Evolutionary conservation across 441 rosid genomes (phyloP).

Genomic region (Geranium incanum): DNA sequence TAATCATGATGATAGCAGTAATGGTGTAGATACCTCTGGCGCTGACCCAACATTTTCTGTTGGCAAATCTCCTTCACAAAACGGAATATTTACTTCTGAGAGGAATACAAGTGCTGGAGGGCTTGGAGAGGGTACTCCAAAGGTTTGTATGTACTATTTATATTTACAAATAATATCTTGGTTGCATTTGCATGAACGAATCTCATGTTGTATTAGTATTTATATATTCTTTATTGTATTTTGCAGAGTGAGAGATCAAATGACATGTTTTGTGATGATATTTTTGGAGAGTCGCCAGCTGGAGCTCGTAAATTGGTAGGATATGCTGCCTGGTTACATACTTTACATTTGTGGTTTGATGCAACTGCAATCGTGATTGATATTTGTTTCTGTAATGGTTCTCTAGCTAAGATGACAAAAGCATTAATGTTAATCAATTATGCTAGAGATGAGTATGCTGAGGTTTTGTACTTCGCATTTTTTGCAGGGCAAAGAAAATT

Average conservation of each 20-base stretch:
- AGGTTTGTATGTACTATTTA: constrained; percentile 42
- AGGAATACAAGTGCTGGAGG: constrained; percentile 49
- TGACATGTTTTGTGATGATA: constrained; percentile 80
- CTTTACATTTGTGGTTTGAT: constrained; percentile 10
- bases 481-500: constrained; percentile 64
- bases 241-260: constrained; percentile 81
- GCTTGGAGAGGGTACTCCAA: constrained; percentile 91
- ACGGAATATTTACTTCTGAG: constrained; percentile 39
- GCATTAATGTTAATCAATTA: constrained; percentile 10
- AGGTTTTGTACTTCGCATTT: constrained; percentile 14
- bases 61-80: constrained; percentile 45
- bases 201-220: background rate
- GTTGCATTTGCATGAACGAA: background rate
- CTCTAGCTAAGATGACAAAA: background rate
- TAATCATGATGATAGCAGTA: constrained; percentile 30
- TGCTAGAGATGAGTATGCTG: constrained; percentile 1
- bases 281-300: constrained; percentile 91
- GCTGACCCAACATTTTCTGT: constrained; percentile 44
- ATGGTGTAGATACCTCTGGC: constrained; percentile 28
- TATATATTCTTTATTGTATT: constrained; percentile 14
- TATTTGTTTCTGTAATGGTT: background rate
- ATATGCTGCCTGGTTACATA: background rate
- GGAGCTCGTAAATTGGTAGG: constrained; percentile 59
- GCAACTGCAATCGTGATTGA: background rate
- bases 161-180: background rate